These are phyloP conservation scores for Lichenothelia convexa DNA, from an alignment of 495 filamentous ascomycete genomes.

Conservation along the genomic window DNA sequence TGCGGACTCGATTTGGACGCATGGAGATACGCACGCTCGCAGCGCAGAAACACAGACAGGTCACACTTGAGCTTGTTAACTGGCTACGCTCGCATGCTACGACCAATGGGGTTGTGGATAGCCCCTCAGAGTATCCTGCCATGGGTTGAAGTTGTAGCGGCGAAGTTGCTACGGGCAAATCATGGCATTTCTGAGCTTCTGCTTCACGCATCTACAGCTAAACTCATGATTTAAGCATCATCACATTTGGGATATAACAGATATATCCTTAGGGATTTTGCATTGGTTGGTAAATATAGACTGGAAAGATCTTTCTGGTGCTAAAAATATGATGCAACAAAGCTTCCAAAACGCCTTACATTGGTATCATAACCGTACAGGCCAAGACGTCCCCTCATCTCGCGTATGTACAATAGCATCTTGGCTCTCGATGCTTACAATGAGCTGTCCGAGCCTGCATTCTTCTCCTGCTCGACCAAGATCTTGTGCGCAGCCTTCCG, in stretches of 20 bases:
- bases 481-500: slow-evolving; percentile 5
- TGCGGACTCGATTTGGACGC: slow-evolving; percentile 2
- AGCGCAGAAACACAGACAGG: not conserved
- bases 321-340: not conserved
- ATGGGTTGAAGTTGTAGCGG: no score
- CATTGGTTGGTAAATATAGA: not conserved
- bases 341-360: not conserved
- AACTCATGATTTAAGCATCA: not conserved
- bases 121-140: no score
- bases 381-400: not conserved
- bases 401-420: not conserved
- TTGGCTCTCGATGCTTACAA: not conserved
- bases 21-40: not conserved
- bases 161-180: no score
- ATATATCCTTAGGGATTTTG: not conserved
- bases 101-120: no score
- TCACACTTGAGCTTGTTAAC: no score
- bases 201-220: not conserved
- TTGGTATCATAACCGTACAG: not conserved
- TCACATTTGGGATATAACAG: not conserved
- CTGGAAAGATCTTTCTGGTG: not conserved
- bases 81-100: no score
- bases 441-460: not conserved
- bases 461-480: not conserved
- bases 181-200: not conserved